Conservation (phyloP, 352 stramenopile species). For the Aphanomyces stellatus region DNA sequence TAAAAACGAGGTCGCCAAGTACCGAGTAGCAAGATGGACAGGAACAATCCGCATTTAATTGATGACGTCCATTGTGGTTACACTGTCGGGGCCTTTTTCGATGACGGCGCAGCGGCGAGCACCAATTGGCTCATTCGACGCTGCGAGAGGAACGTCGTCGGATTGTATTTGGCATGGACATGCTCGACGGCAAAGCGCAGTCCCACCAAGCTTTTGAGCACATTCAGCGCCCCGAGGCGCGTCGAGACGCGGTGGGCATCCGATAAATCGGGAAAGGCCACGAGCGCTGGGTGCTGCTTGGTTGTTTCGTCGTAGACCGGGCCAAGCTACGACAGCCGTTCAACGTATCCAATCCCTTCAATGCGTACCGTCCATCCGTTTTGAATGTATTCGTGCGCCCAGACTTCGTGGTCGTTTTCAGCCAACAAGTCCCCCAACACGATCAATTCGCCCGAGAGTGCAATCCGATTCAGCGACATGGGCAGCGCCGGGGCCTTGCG, state of each 20-base stretch:
- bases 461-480: constrained; percentile 25
- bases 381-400: constrained; percentile 37
- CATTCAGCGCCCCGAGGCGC: not conserved
- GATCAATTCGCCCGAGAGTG: constrained; percentile 49
- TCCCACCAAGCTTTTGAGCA: constrained; percentile 6
- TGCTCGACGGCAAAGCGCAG: constrained; percentile 5
- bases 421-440: constrained; percentile 59
- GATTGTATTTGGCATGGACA: not conserved
- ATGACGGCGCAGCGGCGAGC: too few relatives aligned
- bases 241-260: constrained; percentile 28
- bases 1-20: too few relatives aligned
- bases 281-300: constrained; percentile 48
- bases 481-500: constrained; percentile 25
- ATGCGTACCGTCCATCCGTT: constrained; percentile 33
- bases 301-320: constrained; percentile 29
- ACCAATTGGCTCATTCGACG: not conserved
- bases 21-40: too few relatives aligned
- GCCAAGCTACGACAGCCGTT: not conserved
- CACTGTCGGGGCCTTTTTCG: too few relatives aligned
- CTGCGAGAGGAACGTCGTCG: not conserved
- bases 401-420: constrained; percentile 65
- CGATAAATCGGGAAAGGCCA: constrained; percentile 46
- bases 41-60: too few relatives aligned
- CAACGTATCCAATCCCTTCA: not conserved
- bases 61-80: too few relatives aligned